Base-by-base conservation (phyloP, 1,139 yeast species). In the Debaryomyces fabryi region DNA sequence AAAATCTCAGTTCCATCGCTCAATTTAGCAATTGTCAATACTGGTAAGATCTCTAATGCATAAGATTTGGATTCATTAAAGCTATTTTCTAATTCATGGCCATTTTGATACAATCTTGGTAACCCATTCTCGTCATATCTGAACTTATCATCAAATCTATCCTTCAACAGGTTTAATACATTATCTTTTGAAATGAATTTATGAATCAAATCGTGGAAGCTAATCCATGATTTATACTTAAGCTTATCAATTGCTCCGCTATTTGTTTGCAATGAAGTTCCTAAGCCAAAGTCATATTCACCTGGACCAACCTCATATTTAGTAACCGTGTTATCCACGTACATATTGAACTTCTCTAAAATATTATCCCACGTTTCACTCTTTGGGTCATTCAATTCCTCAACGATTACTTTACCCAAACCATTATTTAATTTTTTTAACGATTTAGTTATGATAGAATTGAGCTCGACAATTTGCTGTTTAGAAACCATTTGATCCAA, bases 41-140 rank as follows among this genome's bases (percentile, higher is more conserved):
- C 63, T 3, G 93, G 90, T 33, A 90, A 66, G 1, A 85, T 65
- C 9, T 69, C 66, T 49, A 85, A 63, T 0, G 96, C 83, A 44
- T 70, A 64, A 2, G 76, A 75, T 52, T 82, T 84, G 2, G 97
- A 84, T 16, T 69, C 65, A 49, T 75, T 74, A 59, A 84, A 92
- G 24, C 79, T 79, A 3, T 70, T 67, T 52, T 91, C 96, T 48
- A 93, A 80, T 58, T 92, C 96, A 39, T 74, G 76, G 36, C 85
- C 81, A 49, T 83, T 84, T 54, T 83, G 85, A 86, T 96, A 93
- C 42, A 92, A 76, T 45, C 83, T 79, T 6, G 99, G 99, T 36
- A 90, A 70, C 4, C 95, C 96, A 53, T 85, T 79, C 42, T 79
- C 83, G 65, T 91, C 97, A 64, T 88, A 93, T 57, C 95, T 78